Evolutionary conservation across 768 basidiomycete genomes (phyloP).

Genomic region (Rhodocollybia butyracea): DNA sequence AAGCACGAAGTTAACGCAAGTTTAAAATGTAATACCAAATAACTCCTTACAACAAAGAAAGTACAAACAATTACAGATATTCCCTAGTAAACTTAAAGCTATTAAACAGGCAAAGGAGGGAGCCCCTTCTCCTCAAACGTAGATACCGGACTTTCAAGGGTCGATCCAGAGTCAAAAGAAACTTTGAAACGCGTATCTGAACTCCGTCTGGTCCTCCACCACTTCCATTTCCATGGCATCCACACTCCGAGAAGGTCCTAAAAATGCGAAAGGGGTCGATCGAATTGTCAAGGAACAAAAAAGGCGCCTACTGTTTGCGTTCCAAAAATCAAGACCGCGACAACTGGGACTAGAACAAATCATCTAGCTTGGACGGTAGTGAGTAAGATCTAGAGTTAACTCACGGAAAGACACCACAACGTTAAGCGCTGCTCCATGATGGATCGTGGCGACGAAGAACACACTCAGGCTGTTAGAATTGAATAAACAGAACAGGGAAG

Average conservation of each 20-base stretch:
- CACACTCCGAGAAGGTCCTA: constrained; percentile 6
- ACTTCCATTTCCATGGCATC: constrained; percentile 4
- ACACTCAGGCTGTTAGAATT: not conserved
- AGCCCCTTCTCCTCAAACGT: not conserved
- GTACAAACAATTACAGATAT: no score
- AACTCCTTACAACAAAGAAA: no score
- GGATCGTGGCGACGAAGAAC: constrained; percentile 1
- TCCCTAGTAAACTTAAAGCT: no score
- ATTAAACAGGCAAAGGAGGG: not conserved
- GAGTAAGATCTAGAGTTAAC: not conserved
- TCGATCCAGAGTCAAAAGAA: not conserved
- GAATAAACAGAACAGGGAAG: not conserved
- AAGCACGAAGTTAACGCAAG: no score
- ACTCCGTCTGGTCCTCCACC: not conserved
- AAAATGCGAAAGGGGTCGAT: no score
- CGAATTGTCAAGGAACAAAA: not conserved
- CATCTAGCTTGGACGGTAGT: not conserved
- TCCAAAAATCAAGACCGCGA: not conserved
- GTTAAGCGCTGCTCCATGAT: constrained; percentile 5
- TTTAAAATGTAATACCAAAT: no score
- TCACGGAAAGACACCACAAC: constrained; percentile 2
- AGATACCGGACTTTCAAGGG: not conserved
- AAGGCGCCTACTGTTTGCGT: not conserved
- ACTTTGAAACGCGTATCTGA: not conserved
- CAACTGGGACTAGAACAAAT: not conserved